A percentile compares a stretch with the other conserved stretches of the same genome.
Evolutionary conservation across 2,329 filamentous ascomycete species (phyloP).

Genomic region (Cercospora canescens): DNA sequence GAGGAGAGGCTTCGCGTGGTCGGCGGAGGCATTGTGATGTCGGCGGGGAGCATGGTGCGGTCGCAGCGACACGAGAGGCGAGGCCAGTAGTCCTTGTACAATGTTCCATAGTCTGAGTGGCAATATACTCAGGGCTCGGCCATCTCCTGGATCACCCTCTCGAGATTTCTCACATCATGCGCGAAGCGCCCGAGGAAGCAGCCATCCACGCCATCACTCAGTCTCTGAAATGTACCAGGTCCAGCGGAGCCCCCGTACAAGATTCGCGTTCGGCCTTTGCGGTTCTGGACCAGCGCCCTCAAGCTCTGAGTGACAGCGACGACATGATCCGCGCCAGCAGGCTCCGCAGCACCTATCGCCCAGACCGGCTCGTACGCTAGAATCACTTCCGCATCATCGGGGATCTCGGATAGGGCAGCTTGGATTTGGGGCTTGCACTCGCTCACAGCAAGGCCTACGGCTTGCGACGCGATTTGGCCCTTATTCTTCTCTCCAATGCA

Average conservation of each 20-base stretch:
- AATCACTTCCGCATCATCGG: slow-evolving; percentile 66
- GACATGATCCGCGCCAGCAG: slow-evolving; percentile 72
- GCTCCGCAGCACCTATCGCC: slow-evolving; percentile 76
- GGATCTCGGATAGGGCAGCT: slow-evolving; percentile 61
- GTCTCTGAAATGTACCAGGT: slow-evolving; percentile 69
- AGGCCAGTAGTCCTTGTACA: background rate
- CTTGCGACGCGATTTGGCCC: slow-evolving; percentile 46
- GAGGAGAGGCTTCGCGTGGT: background rate
- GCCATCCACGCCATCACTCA: slow-evolving; percentile 72
- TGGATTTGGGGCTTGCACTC: slow-evolving; percentile 69
- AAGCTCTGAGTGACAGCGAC: slow-evolving; percentile 67
- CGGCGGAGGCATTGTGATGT: background rate
- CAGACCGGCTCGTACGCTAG: slow-evolving; percentile 87
- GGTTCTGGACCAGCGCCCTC: slow-evolving; percentile 53
- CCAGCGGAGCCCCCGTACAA: slow-evolving; percentile 83
- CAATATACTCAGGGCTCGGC: slow-evolving; percentile 4
- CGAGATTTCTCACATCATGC: slow-evolving; percentile 71
- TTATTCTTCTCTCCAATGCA: slow-evolving; percentile 73
- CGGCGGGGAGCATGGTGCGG: background rate
- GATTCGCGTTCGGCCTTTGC: slow-evolving; percentile 64
- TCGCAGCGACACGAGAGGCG: background rate
- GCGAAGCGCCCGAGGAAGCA: slow-evolving; percentile 80
- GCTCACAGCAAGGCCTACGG: slow-evolving; percentile 59
- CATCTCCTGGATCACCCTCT: slow-evolving; percentile 72
- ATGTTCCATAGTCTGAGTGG: background rate